These are phyloP conservation scores for Scheffersomyces stipitis DNA, from an alignment of 805 yeast genomes.

Conservation along the genomic window DNA sequence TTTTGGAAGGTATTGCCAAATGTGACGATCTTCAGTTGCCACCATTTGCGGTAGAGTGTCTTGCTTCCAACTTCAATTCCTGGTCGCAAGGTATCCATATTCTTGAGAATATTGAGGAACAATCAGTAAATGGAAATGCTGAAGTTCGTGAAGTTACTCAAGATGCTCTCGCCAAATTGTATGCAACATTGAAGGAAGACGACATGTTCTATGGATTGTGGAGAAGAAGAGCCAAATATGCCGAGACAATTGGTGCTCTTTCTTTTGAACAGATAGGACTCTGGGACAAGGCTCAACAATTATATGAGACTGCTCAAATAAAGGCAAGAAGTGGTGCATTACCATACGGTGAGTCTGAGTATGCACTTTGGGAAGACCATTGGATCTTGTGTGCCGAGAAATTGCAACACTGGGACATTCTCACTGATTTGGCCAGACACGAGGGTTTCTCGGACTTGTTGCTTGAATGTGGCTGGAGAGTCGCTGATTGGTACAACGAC, in stretches of 20 bases:
- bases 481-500: constrained; percentile 97
- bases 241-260: constrained; percentile 88
- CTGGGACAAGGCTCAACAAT: constrained; percentile 91
- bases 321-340: constrained; percentile 93
- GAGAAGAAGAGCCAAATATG: constrained; percentile 94
- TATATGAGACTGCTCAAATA: constrained; percentile 95
- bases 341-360: constrained; percentile 94
- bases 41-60: constrained; percentile 86
- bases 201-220: constrained; percentile 98
- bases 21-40: constrained; percentile 80
- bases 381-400: constrained; percentile 98
- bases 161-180: constrained; percentile 88
- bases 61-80: constrained; percentile 83
- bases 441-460: constrained; percentile 95
- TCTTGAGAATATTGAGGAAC: constrained; percentile 66
- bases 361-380: constrained; percentile 96
- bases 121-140: constrained; percentile 62
- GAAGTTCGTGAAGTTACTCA: constrained; percentile 81
- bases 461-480: constrained; percentile 99
- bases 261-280: constrained; percentile 93
- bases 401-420: constrained; percentile 95
- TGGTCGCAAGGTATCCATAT: constrained; percentile 88
- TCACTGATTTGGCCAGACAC: constrained; percentile 94
- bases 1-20: constrained; percentile 78
- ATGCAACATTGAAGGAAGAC: constrained; percentile 85